Evolutionary conservation across 345 rosid genomes (phyloP).

Genomic region (Arabidopsis suecica): DNA sequence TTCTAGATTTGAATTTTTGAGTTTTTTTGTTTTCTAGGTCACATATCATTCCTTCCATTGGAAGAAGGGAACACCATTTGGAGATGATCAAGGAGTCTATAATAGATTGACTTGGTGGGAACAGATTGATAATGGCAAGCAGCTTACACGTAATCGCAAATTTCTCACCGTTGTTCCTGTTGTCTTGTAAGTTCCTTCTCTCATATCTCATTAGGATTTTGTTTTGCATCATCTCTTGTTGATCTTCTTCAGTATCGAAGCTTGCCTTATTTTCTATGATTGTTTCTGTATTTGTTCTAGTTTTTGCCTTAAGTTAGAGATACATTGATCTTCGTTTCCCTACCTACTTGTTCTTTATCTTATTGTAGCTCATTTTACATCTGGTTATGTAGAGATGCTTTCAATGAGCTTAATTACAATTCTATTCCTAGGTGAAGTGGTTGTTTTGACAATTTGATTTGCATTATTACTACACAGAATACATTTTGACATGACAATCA

Average conservation of each 20-base stretch:
- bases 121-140: constrained; percentile 84
- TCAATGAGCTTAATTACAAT: not conserved
- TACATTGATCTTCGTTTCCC: not conserved
- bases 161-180: constrained; percentile 80
- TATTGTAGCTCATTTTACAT: not conserved
- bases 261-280: no score
- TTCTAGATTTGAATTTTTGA: not conserved
- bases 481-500: not conserved
- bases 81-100: constrained; percentile 80
- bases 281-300: not conserved
- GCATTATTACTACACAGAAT: not conserved
- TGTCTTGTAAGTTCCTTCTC: constrained; percentile 64
- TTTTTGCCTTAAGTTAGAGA: not conserved
- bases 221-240: not conserved
- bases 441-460: not conserved
- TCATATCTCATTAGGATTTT: not conserved
- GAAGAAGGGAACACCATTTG: constrained; percentile 85
- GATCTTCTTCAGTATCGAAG: no score
- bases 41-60: constrained; percentile 82
- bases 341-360: no score
- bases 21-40: constrained; percentile 45
- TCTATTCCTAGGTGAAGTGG: not conserved
- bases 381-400: not conserved
- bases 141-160: constrained; percentile 80
- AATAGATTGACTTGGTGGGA: constrained; percentile 83